A percentile compares a stretch with the other conserved stretches of the same genome.
These are phyloP conservation scores for Vickermania ingenoplastis DNA, from an alignment of 208 protist species.

Conservation along the genomic window DNA sequence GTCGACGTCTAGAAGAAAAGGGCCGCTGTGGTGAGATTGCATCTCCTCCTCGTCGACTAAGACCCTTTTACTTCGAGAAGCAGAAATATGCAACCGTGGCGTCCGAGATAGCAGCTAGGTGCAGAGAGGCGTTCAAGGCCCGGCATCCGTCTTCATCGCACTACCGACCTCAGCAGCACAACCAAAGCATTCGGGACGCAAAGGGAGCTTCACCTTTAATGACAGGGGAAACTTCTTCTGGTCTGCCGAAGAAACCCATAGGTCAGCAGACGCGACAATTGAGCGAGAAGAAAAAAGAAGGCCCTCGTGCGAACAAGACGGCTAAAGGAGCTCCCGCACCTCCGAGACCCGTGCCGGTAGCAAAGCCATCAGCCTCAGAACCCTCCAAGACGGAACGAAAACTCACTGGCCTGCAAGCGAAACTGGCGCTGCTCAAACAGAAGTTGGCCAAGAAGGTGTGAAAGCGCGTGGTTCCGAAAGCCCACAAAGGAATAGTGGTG, in stretches of 20 bases:
- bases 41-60: slow-evolving; percentile 18
- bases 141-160: background rate
- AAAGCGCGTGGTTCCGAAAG: too few species aligned
- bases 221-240: background rate
- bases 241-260: background rate
- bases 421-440: slow-evolving; percentile 56
- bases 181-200: slow-evolving; percentile 1
- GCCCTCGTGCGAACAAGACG: slow-evolving; percentile 5
- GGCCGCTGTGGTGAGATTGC: slow-evolving; percentile 29
- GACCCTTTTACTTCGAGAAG: slow-evolving; percentile 47
- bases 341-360: slow-evolving; percentile 1
- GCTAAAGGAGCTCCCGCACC: slow-evolving; percentile 9
- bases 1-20: slow-evolving; percentile 22
- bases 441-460: slow-evolving; percentile 78
- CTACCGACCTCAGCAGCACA: background rate
- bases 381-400: slow-evolving; percentile 76
- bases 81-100: slow-evolving; percentile 54
- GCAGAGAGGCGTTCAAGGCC: slow-evolving; percentile 14
- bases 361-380: slow-evolving; percentile 18
- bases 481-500: too few species aligned
- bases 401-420: slow-evolving; percentile 74
- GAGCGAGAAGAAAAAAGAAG: background rate
- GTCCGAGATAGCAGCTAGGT: slow-evolving; percentile 43
- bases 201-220: background rate
- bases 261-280: background rate